phyloP scores from a whole-genome alignment of 768 basidiomycete species.

The Strobilomyces confusus region DNA sequence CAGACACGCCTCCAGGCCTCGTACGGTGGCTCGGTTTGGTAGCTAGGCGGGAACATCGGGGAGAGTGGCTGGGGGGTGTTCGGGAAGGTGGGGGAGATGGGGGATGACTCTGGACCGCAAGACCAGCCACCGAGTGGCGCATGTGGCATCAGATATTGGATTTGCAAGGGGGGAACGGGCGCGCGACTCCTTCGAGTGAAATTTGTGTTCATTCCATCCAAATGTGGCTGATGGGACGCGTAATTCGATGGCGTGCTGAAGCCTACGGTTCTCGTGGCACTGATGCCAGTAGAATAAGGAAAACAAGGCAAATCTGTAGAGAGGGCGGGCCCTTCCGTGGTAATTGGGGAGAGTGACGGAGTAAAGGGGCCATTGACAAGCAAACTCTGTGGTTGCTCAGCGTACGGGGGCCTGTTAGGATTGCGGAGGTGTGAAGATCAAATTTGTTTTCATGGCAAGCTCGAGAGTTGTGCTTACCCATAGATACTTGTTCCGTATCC shows the following conservation, averaged over 20 bases:
- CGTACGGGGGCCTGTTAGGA: background rate
- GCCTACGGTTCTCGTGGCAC: background rate
- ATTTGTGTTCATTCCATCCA: background rate
- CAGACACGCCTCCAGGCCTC: no score
- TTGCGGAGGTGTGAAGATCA: background rate
- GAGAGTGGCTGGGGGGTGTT: background rate
- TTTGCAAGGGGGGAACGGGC: background rate
- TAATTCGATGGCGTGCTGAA: background rate
- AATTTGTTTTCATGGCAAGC: background rate
- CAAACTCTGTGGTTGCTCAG: background rate
- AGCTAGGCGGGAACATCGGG: background rate
- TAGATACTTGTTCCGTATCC: background rate
- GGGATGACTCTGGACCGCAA: background rate
- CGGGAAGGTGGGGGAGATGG: background rate
- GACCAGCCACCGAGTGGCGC: background rate
- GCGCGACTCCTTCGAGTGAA: background rate
- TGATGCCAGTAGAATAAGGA: background rate
- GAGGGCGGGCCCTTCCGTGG: background rate
- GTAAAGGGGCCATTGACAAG: background rate
- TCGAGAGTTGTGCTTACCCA: slow-evolving; percentile 2
- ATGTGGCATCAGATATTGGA: background rate
- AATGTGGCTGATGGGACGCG: background rate
- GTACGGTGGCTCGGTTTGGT: background rate
- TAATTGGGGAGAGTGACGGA: background rate
- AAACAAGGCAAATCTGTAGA: background rate